These are phyloP conservation scores for Cucurbitaria berberidis DNA, from an alignment of 2,329 filamentous ascomycete genomes.

Conservation along the genomic window DNA sequence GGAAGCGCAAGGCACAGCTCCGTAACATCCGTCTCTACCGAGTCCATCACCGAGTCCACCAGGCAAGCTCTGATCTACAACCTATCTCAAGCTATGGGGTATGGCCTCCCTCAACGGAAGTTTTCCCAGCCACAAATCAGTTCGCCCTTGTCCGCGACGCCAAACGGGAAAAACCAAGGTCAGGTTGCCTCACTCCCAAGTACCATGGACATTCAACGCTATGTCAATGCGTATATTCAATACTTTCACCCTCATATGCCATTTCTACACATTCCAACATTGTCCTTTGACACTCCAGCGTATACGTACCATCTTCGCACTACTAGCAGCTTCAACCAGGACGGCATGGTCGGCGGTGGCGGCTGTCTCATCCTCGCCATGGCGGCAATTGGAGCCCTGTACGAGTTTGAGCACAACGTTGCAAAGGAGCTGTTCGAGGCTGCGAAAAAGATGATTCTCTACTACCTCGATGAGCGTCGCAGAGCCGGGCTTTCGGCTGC, in stretches of 20 bases:
- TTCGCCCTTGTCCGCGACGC: slow-evolving; percentile 55
- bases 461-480: slow-evolving; percentile 88
- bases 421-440: slow-evolving; percentile 89
- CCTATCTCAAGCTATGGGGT: slow-evolving; percentile 64
- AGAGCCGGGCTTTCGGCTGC: slow-evolving; percentile 77
- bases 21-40: slow-evolving; percentile 65
- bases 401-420: slow-evolving; percentile 80
- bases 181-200: slow-evolving; percentile 71
- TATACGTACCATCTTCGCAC: slow-evolving; percentile 67
- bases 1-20: slow-evolving; percentile 69
- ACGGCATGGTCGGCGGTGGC: slow-evolving; percentile 72
- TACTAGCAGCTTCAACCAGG: slow-evolving; percentile 60
- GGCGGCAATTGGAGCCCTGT: slow-evolving; percentile 84
- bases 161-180: slow-evolving; percentile 42
- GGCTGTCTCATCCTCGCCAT: slow-evolving; percentile 87
- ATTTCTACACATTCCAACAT: slow-evolving; percentile 89
- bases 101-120: slow-evolving; percentile 60
- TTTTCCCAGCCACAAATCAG: slow-evolving; percentile 65
- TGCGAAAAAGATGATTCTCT: slow-evolving; percentile 92
- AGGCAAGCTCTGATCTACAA: slow-evolving; percentile 67
- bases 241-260: slow-evolving; percentile 94
- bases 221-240: slow-evolving; percentile 85
- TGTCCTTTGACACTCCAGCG: slow-evolving; percentile 84
- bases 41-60: slow-evolving; percentile 71
- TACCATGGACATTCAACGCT: slow-evolving; percentile 86